Base-by-base conservation (phyloP, 768 basidiomycete species). In the Leccinum subtestaceum region DNA sequence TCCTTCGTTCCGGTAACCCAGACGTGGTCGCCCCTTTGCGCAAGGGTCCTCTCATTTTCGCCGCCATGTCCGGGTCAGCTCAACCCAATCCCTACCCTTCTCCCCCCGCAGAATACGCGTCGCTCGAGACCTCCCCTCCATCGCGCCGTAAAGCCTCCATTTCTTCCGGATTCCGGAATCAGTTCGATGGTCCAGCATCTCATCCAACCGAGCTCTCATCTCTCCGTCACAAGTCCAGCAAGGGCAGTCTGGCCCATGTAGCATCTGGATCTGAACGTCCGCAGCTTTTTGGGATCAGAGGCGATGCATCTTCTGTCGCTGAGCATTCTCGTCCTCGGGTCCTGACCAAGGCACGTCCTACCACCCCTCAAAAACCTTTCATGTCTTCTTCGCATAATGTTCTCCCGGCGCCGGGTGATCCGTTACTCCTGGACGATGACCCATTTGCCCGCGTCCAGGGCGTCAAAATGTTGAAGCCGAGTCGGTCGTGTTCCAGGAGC, bases 1-100 rank as follows among this genome's bases (percentile, higher is more conserved):
- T 66, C 12, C 56, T 68, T 13, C 64, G 68, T 48, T 60, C 66
- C 1, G 66, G 60, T 31, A 54, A 58, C 32, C 1, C 61, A 5
- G 70, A 56, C 55, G 63, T 34, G 55, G 49, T 46, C 53, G 5
- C 63, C 60, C 61, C 68, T 4, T 48, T 71, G 5, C 76, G 75
- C 57, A 81, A 80, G 19, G 83, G 82, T 21, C 86, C 87, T 1
- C 76, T 84, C 23, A 89, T 89, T 32, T 89, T 89, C 57, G 70
- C 84, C 6, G 83, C 85, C 4, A 84, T 81, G 79, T 74, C 77
- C 12, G 54, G 57, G 66, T 6, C 68, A 67, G 29, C 66, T 72
- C 27, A 51, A 19, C 23, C 36, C 5, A 58, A 56, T 29, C 47
- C 66, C 2, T 69, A 73, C 56, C 67, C 72, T 49, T 71, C 72